These are phyloP conservation scores for Phylloporus scabripes DNA, from an alignment of 768 basidiomycete species.

Conservation along the genomic window DNA sequence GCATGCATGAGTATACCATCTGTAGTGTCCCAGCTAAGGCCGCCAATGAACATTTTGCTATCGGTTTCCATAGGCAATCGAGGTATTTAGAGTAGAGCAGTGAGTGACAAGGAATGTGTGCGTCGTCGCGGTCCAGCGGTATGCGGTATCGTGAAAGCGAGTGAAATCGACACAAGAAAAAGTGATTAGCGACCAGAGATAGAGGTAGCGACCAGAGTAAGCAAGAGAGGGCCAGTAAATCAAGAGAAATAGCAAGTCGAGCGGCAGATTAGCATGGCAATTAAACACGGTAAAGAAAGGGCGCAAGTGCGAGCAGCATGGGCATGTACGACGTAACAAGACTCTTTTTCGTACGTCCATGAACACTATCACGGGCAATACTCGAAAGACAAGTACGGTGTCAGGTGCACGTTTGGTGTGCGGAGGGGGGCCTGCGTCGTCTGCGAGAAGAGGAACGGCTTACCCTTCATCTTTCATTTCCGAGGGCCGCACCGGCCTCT, in stretches of 20 bases:
- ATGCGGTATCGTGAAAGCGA: slow-evolving; percentile 33
- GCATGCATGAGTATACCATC: slow-evolving; percentile 56
- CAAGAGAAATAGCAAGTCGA: slow-evolving; percentile 21
- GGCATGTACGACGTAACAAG: slow-evolving; percentile 13
- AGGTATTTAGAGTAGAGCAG: slow-evolving; percentile 27
- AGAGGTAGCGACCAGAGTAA: slow-evolving; percentile 30
- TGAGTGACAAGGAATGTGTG: slow-evolving; percentile 23
- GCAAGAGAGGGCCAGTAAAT: slow-evolving; percentile 27
- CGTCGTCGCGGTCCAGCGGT: slow-evolving; percentile 29
- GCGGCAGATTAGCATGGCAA: slow-evolving; percentile 27
- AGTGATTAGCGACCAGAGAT: slow-evolving; percentile 30
- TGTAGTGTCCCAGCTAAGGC: slow-evolving; percentile 88
- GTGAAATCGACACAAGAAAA: slow-evolving; percentile 14
- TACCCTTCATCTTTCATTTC: slow-evolving; percentile 85
- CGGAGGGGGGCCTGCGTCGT: slow-evolving; percentile 4
- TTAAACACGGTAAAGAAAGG: slow-evolving; percentile 20
- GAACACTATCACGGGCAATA: slow-evolving; percentile 23
- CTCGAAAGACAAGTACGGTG: slow-evolving; percentile 13
- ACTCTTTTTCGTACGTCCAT: slow-evolving; percentile 18
- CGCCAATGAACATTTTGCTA: slow-evolving; percentile 91
- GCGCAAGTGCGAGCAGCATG: slow-evolving; percentile 11
- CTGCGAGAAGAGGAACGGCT: slow-evolving; percentile 34
- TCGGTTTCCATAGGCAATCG: slow-evolving; percentile 29
- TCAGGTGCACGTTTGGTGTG: slow-evolving; percentile 2
- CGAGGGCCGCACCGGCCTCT: slow-evolving; percentile 56